Evolutionary conservation across 495 filamentous ascomycete genomes (phyloP).

Genomic region (Aspergillus conjunctus): DNA sequence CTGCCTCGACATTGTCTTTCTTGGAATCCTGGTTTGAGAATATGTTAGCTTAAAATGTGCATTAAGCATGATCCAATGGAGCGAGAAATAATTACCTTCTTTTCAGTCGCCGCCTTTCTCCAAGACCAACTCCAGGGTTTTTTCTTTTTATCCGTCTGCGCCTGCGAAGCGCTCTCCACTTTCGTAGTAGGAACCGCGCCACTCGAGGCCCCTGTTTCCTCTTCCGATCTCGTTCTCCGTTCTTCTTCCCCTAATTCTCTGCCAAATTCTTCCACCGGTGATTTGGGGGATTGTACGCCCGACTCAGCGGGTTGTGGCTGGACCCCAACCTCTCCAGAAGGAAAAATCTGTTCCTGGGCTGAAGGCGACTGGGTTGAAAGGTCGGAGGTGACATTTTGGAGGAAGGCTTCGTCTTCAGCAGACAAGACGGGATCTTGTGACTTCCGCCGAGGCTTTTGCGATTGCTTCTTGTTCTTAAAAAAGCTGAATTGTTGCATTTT

Average conservation of each 20-base stretch:
- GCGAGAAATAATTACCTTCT: constrained; percentile 36
- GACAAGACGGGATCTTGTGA: constrained; percentile 52
- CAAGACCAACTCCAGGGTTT: constrained; percentile 49
- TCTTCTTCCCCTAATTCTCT: constrained; percentile 42
- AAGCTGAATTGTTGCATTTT: constrained; percentile 51
- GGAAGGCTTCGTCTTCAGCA: constrained; percentile 57
- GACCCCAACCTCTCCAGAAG: not conserved
- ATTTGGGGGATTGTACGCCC: constrained; percentile 33
- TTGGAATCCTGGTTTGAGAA: constrained; percentile 3
- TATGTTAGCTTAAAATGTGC: constrained; percentile 8
- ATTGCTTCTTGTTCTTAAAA: constrained; percentile 36
- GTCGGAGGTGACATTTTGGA: constrained; percentile 49
- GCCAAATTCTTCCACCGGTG: constrained; percentile 42
- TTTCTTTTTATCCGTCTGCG: constrained; percentile 41
- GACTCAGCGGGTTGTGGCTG: constrained; percentile 12
- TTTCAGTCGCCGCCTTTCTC: constrained; percentile 43
- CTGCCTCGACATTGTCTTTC: constrained; percentile 8
- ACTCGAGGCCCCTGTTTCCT: constrained; percentile 20
- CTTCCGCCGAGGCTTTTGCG: constrained; percentile 31
- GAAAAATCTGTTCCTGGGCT: constrained; percentile 5
- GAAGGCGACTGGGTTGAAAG: constrained; percentile 15
- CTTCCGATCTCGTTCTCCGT: constrained; percentile 28
- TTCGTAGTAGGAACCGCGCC: constrained; percentile 18
- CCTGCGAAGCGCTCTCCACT: constrained; percentile 26
- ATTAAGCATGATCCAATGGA: not conserved